These are phyloP conservation scores for Ceratobasidium sp. DNA, from an alignment of 1,284 basidiomycete species.

Conservation along the genomic window DNA sequence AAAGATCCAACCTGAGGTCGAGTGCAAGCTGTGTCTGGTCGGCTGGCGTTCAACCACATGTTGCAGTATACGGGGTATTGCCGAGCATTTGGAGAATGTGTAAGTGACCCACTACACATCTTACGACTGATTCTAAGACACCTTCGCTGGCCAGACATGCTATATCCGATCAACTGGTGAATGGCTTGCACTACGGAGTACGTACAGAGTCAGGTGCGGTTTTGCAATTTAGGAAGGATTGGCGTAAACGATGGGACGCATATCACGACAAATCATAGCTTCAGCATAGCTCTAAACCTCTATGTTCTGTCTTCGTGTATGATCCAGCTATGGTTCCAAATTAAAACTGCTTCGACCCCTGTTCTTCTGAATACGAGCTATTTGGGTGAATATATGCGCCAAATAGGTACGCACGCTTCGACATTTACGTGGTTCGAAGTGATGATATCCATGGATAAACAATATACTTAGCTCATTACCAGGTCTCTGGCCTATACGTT, in stretches of 20 bases:
- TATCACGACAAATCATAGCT: neutral
- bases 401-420: too few relatives aligned
- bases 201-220: neutral
- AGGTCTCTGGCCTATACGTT: too few relatives aligned
- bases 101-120: neutral
- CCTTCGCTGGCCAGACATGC: neutral
- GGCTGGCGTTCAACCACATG: neutral
- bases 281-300: too few relatives aligned
- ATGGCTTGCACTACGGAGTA: neutral
- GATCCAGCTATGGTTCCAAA: too few relatives aligned
- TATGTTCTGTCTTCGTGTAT: too few relatives aligned
- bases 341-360: too few relatives aligned
- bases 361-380: too few relatives aligned
- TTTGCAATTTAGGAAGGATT: neutral
- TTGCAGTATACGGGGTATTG: neutral
- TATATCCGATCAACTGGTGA: neutral
- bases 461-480: too few relatives aligned
- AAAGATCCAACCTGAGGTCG: neutral
- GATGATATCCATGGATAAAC: too few relatives aligned
- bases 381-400: too few relatives aligned
- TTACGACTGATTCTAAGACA: neutral
- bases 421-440: too few relatives aligned
- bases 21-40: neutral
- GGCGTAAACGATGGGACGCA: constrained; percentile 2
- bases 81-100: neutral